Conservation (phyloP, 208 protist species). For the Leishmania lainsoni region DNA sequence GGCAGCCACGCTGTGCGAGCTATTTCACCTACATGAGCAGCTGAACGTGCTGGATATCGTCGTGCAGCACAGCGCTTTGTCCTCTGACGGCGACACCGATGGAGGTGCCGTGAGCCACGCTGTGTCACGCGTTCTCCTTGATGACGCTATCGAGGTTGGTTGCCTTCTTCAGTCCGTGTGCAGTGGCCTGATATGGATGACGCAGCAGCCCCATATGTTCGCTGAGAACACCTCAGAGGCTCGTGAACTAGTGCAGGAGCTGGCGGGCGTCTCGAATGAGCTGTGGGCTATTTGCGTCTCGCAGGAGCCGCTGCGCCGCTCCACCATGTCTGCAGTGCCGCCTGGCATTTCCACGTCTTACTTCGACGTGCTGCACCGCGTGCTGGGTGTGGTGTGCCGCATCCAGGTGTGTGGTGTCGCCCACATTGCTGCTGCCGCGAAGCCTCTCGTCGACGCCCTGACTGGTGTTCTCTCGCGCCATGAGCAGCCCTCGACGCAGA, state of each 20-base stretch:
- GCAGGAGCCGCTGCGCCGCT: conserved; percentile 31
- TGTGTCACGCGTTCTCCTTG: conserved; percentile 37
- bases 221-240: conserved; percentile 21
- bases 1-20: conserved; percentile 33
- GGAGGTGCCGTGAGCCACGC: conserved; percentile 2
- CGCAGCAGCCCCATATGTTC: conserved; percentile 46
- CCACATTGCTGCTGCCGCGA: conserved; percentile 18
- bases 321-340: conserved; percentile 17
- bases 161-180: conserved; percentile 57
- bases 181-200: conserved; percentile 60
- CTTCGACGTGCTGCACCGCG: conserved; percentile 16
- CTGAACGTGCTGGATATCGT: conserved; percentile 40
- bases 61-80: conserved; percentile 27
- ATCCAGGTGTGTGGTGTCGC: conserved; percentile 15
- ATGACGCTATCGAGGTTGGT: conserved; percentile 49
- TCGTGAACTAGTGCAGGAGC: conserved; percentile 42
- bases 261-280: conserved; percentile 35
- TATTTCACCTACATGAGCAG: conserved; percentile 48
- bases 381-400: conserved; percentile 17
- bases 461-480: conserved; percentile 12
- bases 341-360: conserved; percentile 2
- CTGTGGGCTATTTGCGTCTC: conserved; percentile 69
- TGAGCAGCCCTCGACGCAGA: conserved; percentile 4
- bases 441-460: conserved; percentile 16
- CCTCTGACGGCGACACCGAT: conserved; percentile 7